Evolutionary conservation across 2,329 filamentous ascomycete genomes (phyloP).

Genomic region (Trichophyton equinum): DNA sequence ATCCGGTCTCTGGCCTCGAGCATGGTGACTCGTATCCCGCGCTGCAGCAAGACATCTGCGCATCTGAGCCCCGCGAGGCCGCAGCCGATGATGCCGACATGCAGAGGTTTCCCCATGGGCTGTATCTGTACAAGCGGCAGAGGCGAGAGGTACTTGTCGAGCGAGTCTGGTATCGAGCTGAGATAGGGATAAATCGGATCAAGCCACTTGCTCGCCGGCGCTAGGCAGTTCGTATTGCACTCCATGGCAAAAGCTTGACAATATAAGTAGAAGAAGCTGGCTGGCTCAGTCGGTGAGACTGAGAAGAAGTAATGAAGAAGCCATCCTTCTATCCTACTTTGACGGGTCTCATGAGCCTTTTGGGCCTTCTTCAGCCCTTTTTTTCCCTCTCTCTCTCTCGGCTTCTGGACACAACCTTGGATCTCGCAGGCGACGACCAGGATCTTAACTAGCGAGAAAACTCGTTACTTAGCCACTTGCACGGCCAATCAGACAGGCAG

Average conservation of each 20-base stretch:
- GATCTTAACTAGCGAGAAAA: no score
- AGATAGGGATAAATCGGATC: conserved; percentile 7
- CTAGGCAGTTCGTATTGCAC: conserved; percentile 15
- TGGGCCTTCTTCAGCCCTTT: neutral
- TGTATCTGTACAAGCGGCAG: conserved; percentile 1
- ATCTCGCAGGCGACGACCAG: no score
- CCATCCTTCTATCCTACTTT: neutral
- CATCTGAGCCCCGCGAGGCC: conserved; percentile 49
- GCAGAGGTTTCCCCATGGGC: conserved; percentile 30
- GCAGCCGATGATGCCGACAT: conserved; percentile 48
- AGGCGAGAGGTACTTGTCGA: neutral
- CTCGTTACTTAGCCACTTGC: no score
- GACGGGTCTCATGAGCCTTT: neutral
- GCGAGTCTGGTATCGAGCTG: conserved; percentile 4
- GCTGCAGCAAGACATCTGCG: conserved; percentile 44
- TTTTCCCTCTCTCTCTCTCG: neutral
- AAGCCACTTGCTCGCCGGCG: conserved; percentile 10
- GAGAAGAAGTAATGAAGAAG: neutral
- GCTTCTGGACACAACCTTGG: neutral
- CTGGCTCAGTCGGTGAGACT: neutral
- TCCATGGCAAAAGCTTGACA: conserved; percentile 8
- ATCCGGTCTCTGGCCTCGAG: conserved; percentile 47
- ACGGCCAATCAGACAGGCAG: neutral
- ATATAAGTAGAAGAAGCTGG: no score
- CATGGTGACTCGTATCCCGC: conserved; percentile 46